A percentile compares a stretch with the other conserved stretches of the same genome.
These are phyloP conservation scores for Marasmius sp. DNA, from an alignment of 1,284 basidiomycete genomes.

Conservation along the genomic window DNA sequence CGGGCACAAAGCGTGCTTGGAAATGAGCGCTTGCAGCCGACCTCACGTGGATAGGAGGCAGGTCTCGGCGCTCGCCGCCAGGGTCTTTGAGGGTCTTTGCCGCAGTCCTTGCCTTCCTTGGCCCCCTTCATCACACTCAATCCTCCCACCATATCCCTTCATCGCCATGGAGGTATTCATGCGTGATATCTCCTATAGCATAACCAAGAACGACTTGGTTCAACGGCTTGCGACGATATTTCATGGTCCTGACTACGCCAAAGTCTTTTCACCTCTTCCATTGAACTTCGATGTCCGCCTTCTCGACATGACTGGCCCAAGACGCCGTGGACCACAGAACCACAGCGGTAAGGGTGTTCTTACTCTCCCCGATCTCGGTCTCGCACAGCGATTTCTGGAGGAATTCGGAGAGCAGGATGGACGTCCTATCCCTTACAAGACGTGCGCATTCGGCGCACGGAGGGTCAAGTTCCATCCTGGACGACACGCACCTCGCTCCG, in stretches of 20 bases:
- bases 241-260: constrained; percentile 40
- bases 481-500: neutral
- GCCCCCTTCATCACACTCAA: neutral
- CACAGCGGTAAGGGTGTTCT: constrained; percentile 36
- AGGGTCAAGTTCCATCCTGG: constrained; percentile 1
- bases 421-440: constrained; percentile 5
- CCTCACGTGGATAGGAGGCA: too few species aligned
- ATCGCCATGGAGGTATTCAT: constrained; percentile 37
- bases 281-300: constrained; percentile 53
- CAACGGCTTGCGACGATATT: constrained; percentile 41
- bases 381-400: constrained; percentile 45
- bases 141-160: neutral
- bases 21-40: too few species aligned
- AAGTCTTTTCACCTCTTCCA: constrained; percentile 24
- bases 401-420: constrained; percentile 36
- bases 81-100: too few species aligned
- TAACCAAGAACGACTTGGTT: constrained; percentile 34
- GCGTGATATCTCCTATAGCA: constrained; percentile 34
- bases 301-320: constrained; percentile 30
- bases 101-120: neutral
- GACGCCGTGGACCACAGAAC: neutral
- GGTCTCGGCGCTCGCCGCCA: too few species aligned
- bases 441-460: neutral
- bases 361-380: constrained; percentile 42
- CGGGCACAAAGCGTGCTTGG: too few species aligned